Conservation (phyloP, 2,329 filamentous ascomycete species). For the Aureobasidium subglaciale region DNA sequence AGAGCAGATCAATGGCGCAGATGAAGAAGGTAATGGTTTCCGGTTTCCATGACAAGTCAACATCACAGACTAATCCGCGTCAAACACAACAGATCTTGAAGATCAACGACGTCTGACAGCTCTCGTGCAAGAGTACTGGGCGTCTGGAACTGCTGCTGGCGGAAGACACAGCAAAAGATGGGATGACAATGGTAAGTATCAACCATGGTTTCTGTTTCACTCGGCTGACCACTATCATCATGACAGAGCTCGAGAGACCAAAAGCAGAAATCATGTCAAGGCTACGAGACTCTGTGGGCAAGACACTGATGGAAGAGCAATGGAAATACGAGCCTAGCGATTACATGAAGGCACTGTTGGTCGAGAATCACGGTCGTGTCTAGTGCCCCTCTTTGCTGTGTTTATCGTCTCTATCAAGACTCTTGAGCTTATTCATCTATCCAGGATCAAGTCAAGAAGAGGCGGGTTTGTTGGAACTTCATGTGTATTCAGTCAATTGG, state of each 20-base stretch:
- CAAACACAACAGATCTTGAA: not conserved
- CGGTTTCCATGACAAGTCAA: not conserved
- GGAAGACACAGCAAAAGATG: slow-evolving; percentile 1
- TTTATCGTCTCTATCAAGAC: not conserved
- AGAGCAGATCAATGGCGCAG: not conserved
- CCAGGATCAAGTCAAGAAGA: not conserved
- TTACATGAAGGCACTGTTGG: slow-evolving; percentile 10
- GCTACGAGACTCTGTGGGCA: slow-evolving; percentile 6
- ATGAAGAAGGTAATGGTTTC: slow-evolving; percentile 3
- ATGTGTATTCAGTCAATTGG: not conserved
- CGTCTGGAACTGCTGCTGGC: not conserved
- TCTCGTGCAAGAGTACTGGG: slow-evolving; percentile 13
- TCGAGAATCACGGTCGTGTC: slow-evolving; percentile 11
- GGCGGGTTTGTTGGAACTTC: not conserved
- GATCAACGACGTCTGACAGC: slow-evolving; percentile 8
- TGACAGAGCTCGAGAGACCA: not conserved
- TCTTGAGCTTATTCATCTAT: no score
- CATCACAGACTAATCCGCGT: not conserved
- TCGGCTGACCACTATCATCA: not conserved
- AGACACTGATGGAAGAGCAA: slow-evolving; percentile 4
- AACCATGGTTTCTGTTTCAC: not conserved
- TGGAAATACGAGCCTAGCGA: slow-evolving; percentile 16
- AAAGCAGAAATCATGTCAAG: slow-evolving; percentile 12
- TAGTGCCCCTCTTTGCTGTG: not conserved
- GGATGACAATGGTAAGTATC: slow-evolving; percentile 12